These are phyloP conservation scores for Geranium brycei DNA, from an alignment of 345 rosid species.

Conservation along the genomic window DNA sequence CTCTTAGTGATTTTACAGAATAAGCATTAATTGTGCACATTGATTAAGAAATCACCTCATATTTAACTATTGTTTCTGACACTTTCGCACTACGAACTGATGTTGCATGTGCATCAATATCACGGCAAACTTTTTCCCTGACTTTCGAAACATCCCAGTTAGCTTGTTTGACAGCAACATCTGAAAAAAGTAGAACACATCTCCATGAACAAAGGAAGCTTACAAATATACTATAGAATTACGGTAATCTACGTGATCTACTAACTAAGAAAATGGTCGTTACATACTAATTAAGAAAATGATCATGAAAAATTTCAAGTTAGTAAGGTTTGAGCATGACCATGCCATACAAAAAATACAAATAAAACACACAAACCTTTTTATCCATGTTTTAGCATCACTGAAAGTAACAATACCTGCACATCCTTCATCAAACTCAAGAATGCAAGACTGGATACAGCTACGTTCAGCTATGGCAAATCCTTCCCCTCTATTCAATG, in stretches of 20 bases:
- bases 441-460: constrained; percentile 33
- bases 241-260: neutral
- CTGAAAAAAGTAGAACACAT: constrained; percentile 22
- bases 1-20: neutral
- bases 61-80: constrained; percentile 24
- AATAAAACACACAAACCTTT: too few species aligned
- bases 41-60: neutral
- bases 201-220: neutral
- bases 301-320: neutral
- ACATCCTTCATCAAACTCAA: constrained; percentile 54
- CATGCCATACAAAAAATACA: too few species aligned
- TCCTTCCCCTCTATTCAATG: constrained; percentile 39
- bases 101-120: constrained; percentile 59
- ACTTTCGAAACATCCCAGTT: constrained; percentile 70
- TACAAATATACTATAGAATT: too few species aligned
- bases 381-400: too few species aligned
- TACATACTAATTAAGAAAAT: too few species aligned
- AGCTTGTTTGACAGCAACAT: constrained; percentile 59
- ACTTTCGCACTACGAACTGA: constrained; percentile 58
- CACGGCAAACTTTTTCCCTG: constrained; percentile 59
- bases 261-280: too few species aligned
- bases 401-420: constrained; percentile 24
- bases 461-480: constrained; percentile 48
- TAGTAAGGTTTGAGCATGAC: neutral
- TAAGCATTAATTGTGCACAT: neutral